phyloP scores from a whole-genome alignment of 495 filamentous ascomycete species.

The Penicillium salamii region DNA sequence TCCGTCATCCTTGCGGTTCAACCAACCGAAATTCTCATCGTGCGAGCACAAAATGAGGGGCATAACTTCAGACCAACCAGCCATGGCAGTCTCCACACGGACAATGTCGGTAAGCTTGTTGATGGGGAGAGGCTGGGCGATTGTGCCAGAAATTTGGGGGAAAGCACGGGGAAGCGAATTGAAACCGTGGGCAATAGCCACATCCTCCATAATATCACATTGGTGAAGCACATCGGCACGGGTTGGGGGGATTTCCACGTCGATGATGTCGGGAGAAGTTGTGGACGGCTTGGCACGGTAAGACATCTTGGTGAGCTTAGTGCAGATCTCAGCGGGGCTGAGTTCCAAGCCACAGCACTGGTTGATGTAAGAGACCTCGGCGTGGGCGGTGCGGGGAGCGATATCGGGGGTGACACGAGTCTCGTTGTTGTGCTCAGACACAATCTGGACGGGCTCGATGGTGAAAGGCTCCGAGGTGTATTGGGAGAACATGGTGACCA shows the following conservation, averaged over 20 bases:
- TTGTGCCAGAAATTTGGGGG: slow-evolving; percentile 77
- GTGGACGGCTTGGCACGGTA: slow-evolving; percentile 70
- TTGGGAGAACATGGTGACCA: slow-evolving; percentile 95
- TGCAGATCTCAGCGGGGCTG: slow-evolving; percentile 67
- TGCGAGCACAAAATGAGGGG: slow-evolving; percentile 96
- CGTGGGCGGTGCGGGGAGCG: slow-evolving; percentile 67
- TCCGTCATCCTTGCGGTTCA: slow-evolving; percentile 89
- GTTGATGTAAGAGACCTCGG: slow-evolving; percentile 90
- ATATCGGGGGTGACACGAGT: slow-evolving; percentile 79
- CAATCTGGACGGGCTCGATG: slow-evolving; percentile 86
- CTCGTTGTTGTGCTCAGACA: slow-evolving; percentile 85
- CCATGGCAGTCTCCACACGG: slow-evolving; percentile 85
- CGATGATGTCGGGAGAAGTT: slow-evolving; percentile 61
- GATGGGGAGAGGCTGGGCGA: slow-evolving; percentile 82
- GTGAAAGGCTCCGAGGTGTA: slow-evolving; percentile 88
- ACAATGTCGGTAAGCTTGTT: slow-evolving; percentile 96
- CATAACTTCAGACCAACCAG: slow-evolving; percentile 95
- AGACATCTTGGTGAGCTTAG: slow-evolving; percentile 81
- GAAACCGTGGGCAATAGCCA: slow-evolving; percentile 93
- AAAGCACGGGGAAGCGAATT: slow-evolving; percentile 84
- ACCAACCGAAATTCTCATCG: slow-evolving; percentile 96
- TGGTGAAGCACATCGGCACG: slow-evolving; percentile 94
- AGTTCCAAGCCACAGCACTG: slow-evolving; percentile 79
- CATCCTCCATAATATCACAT: slow-evolving; percentile 98
- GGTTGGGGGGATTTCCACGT: slow-evolving; percentile 80